Conservation (phyloP, 345 rosid genomes). For the Rhizophora apiculata region DNA sequence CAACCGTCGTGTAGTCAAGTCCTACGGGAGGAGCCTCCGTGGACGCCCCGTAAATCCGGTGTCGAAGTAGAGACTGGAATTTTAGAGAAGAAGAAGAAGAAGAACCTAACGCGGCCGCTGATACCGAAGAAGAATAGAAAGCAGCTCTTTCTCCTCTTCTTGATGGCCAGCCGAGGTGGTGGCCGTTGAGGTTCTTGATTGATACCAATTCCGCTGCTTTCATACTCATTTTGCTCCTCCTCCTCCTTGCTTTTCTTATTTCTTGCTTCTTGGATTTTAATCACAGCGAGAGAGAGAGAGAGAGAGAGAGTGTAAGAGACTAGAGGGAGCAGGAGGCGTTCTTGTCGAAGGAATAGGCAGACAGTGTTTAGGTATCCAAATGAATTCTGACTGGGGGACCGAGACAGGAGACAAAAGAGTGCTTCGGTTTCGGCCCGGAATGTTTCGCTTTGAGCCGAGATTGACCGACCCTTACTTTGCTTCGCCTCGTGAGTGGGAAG, state of each 20-base stretch:
- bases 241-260: no score
- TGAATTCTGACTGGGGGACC: neutral
- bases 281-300: no score
- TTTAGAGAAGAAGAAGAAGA: slow-evolving; percentile 10
- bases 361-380: neutral
- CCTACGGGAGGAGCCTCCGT: slow-evolving; percentile 15
- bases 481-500: no score
- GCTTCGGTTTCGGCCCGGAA: neutral
- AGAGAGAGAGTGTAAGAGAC: no score
- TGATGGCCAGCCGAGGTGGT: neutral
- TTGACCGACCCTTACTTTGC: no score
- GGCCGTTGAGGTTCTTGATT: slow-evolving; percentile 1
- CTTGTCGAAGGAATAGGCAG: neutral
- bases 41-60: slow-evolving; percentile 6
- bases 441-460: no score
- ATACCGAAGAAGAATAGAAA: neutral
- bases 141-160: neutral
- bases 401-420: neutral
- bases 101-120: no score
- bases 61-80: slow-evolving; percentile 4
- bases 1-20: slow-evolving; percentile 12
- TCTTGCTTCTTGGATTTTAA: no score
- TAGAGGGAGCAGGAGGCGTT: neutral
- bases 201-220: slow-evolving; percentile 10
- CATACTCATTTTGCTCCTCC: neutral